These are phyloP conservation scores for Amanita subjunquillea DNA, from an alignment of 768 basidiomycete species.

Conservation along the genomic window DNA sequence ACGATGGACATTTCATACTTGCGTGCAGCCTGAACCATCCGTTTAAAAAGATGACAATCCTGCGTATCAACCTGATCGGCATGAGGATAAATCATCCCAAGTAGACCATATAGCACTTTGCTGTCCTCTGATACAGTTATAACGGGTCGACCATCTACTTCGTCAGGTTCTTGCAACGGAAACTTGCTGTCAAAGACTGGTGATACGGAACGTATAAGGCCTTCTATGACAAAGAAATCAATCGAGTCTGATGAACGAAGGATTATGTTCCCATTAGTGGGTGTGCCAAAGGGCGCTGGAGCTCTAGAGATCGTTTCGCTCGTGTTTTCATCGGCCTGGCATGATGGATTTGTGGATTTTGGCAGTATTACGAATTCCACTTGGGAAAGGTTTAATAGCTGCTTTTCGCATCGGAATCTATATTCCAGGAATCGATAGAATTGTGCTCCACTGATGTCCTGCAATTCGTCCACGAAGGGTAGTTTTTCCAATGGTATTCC, in stretches of 20 bases:
- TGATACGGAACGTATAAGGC: background rate
- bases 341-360: background rate
- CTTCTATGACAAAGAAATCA: constrained; percentile 1
- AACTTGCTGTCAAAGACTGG: constrained; percentile 18
- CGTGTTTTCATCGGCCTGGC: background rate
- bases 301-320: background rate
- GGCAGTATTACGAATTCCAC: background rate
- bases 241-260: constrained; percentile 1
- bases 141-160: constrained; percentile 3
- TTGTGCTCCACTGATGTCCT: background rate
- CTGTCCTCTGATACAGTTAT: constrained; percentile 10
- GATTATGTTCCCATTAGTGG: background rate
- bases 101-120: constrained; percentile 4
- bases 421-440: background rate
- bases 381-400: background rate
- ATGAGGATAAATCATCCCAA: constrained; percentile 3
- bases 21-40: background rate
- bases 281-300: background rate
- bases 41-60: background rate
- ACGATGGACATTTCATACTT: constrained; percentile 1
- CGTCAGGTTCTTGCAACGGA: constrained; percentile 9
- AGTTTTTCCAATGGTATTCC: constrained; percentile 26
- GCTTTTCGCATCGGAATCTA: background rate
- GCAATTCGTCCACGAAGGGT: background rate
- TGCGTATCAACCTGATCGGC: background rate